Conservation (phyloP, 2,329 filamentous ascomycete species). For the Geosmithia putterillii region DNA sequence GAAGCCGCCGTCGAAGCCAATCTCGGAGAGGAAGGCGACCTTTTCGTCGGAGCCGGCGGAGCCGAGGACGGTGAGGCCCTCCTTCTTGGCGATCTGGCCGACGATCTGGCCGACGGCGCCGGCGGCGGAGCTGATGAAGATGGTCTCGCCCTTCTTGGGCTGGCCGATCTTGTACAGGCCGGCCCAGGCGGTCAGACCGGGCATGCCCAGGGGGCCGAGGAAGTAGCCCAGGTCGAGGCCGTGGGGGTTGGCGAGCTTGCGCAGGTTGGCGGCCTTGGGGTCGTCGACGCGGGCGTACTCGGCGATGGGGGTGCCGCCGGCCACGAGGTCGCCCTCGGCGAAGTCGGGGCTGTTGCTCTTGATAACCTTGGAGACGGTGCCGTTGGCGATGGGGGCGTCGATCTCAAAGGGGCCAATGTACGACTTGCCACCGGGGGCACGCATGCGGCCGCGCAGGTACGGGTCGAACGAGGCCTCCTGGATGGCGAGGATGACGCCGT, state of each 20-base stretch:
- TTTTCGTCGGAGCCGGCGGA: constrained; percentile 73
- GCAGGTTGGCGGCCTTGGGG: constrained; percentile 24
- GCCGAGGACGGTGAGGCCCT: constrained; percentile 68
- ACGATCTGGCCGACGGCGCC: constrained; percentile 77
- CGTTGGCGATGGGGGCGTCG: constrained; percentile 51
- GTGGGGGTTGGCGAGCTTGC: constrained; percentile 57
- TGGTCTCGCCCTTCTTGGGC: constrained; percentile 56
- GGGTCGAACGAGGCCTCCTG: constrained; percentile 72
- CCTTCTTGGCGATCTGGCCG: constrained; percentile 71
- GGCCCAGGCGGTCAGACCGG: constrained; percentile 59
- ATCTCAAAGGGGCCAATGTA: constrained; percentile 41
- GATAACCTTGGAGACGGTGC: constrained; percentile 54
- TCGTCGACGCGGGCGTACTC: constrained; percentile 53
- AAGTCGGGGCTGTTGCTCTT: constrained; percentile 54
- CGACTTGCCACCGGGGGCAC: constrained; percentile 48
- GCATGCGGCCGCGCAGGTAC: constrained; percentile 75
- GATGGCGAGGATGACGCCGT: constrained; percentile 58
- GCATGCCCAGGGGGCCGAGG: constrained; percentile 52
- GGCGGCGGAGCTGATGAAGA: constrained; percentile 69
- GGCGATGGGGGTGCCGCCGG: constrained; percentile 44
- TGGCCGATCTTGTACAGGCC: constrained; percentile 53
- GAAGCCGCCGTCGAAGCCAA: constrained; percentile 51
- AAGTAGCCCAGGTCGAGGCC: constrained; percentile 55
- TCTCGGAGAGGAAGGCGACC: constrained; percentile 50
- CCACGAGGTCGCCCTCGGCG: constrained; percentile 54